Evolutionary conservation across 129 eudicot genomes (phyloP).

Genomic region (Apium graveolens): DNA sequence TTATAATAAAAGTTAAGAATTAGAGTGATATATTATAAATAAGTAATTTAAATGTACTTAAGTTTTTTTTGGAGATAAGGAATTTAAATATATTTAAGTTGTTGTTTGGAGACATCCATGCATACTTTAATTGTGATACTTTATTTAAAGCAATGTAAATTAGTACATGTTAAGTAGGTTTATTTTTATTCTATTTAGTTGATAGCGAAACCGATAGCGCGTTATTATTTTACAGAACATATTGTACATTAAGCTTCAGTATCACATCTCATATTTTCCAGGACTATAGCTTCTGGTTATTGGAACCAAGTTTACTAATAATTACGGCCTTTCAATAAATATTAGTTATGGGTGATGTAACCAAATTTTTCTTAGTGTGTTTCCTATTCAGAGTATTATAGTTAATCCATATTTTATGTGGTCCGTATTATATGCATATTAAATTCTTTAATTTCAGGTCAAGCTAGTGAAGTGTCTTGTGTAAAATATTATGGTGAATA

Average conservation of each 20-base stretch:
- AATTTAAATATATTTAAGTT: too few relatives aligned
- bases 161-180: too few relatives aligned
- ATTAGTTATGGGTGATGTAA: too few relatives aligned
- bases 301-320: neutral
- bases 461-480: conserved; percentile 91
- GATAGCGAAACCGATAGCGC: neutral
- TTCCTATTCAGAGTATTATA: neutral
- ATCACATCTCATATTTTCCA: neutral
- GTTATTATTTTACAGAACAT: neutral
- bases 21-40: too few relatives aligned
- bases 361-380: neutral
- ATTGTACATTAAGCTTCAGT: neutral
- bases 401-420: conserved; percentile 1
- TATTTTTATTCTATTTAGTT: too few relatives aligned
- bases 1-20: neutral
- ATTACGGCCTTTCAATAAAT: neutral
- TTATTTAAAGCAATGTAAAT: neutral
- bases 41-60: too few relatives aligned
- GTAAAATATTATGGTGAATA: conserved; percentile 75
- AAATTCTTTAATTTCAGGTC: conserved; percentile 50
- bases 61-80: neutral
- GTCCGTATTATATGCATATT: conserved; percentile 8
- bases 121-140: too few relatives aligned
- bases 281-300: neutral
- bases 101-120: too few relatives aligned